These are phyloP conservation scores for Aspergillus carlsbadensis DNA, from an alignment of 495 filamentous ascomycete species.

Conservation along the genomic window DNA sequence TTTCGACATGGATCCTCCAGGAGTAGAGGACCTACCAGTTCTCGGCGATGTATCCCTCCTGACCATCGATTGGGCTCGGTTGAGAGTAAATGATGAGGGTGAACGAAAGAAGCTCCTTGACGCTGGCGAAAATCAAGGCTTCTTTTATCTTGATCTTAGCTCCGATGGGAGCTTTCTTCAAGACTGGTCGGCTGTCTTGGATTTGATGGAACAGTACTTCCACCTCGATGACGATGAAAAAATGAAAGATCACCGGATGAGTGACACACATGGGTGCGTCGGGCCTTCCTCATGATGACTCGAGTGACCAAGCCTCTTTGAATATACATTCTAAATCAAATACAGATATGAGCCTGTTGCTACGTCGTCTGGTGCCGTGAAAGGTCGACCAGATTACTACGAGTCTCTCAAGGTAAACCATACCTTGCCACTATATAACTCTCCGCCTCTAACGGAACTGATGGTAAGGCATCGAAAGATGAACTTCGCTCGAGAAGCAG, in stretches of 20 bases:
- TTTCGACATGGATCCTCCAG: no score
- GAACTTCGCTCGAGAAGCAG: no score
- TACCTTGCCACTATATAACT: no score
- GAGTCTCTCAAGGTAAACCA: slow-evolving; percentile 3
- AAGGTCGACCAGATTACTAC: not conserved
- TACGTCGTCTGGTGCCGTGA: not conserved
- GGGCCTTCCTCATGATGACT: not conserved
- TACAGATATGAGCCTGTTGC: slow-evolving; percentile 8
- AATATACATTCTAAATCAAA: not conserved
- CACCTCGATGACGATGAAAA: slow-evolving; percentile 40
- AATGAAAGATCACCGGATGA: slow-evolving; percentile 1
- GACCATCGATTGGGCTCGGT: slow-evolving; percentile 12
- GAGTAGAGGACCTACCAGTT: no score
- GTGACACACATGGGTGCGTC: slow-evolving; percentile 1
- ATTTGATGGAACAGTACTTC: slow-evolving; percentile 54
- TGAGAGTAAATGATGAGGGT: not conserved
- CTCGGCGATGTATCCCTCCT: not conserved
- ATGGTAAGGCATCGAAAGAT: no score
- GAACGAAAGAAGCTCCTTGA: slow-evolving; percentile 28
- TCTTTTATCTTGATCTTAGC: slow-evolving; percentile 56
- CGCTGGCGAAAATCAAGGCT: slow-evolving; percentile 48
- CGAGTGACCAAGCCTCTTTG: not conserved
- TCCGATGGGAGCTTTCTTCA: slow-evolving; percentile 46
- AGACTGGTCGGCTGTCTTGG: slow-evolving; percentile 45
- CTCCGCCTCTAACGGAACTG: no score